Percentiles rank a stretch among this genome's conserved stretches.
Conservation (phyloP, 2,329 filamentous ascomycete genomes). For the Scolecobasidium constrictum region DNA sequence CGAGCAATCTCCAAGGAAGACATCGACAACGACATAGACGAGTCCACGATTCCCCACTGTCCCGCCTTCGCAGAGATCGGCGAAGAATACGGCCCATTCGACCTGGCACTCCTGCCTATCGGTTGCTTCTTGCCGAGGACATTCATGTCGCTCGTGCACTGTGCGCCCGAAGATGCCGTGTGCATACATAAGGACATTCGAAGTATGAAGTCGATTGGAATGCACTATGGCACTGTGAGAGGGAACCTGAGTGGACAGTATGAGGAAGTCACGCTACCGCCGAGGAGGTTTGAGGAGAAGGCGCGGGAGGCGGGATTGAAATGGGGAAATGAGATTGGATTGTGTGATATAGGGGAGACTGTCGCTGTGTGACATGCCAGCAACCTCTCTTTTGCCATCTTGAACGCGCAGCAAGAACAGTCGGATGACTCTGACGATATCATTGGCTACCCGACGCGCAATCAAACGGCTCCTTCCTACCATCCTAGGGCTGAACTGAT, state of each 20-base stretch:
- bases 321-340: conserved; percentile 25
- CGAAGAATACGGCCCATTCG: conserved; percentile 34
- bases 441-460: too few species aligned
- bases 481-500: too few species aligned
- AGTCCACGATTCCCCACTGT: conserved; percentile 29
- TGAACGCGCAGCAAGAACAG: too few species aligned
- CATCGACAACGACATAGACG: conserved; percentile 17
- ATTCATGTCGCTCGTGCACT: conserved; percentile 35
- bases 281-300: conserved; percentile 31
- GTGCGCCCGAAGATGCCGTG: conserved; percentile 36
- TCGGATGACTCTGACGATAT: too few species aligned
- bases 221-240: conserved; percentile 41
- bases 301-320: conserved; percentile 31
- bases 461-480: too few species aligned
- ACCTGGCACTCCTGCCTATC: conserved; percentile 38
- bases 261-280: conserved; percentile 39
- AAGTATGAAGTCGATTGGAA: conserved; percentile 37
- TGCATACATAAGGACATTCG: conserved; percentile 36
- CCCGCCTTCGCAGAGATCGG: conserved; percentile 33
- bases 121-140: conserved; percentile 35
- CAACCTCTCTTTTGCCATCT: too few species aligned
- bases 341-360: conserved; percentile 38
- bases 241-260: conserved; percentile 33
- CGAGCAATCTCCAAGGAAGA: conserved; percentile 22
- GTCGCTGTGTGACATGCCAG: conserved; percentile 22